These are phyloP conservation scores for Erodium trifolium DNA, from an alignment of 441 rosid species.

Conservation along the genomic window DNA sequence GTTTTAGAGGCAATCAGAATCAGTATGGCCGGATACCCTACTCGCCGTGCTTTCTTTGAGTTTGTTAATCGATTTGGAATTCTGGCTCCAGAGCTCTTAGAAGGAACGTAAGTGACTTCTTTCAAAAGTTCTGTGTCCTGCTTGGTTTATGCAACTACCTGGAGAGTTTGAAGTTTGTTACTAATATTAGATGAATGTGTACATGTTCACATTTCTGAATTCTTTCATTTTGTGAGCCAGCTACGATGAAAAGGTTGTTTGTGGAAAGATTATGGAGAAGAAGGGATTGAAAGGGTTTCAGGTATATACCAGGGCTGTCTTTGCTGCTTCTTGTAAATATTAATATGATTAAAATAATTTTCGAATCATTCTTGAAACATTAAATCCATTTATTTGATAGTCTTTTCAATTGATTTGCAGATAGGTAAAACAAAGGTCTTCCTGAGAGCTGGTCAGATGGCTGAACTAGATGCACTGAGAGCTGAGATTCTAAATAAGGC, in stretches of 20 bases:
- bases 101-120: background rate
- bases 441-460: conserved; percentile 99
- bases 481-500: conserved; percentile 73
- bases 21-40: too few species aligned
- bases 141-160: conserved; percentile 12
- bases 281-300: too few species aligned
- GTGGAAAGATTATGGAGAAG: conserved; percentile 52
- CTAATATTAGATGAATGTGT: conserved; percentile 19
- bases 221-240: conserved; percentile 37
- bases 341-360: background rate
- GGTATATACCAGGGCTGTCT: conserved; percentile 21
- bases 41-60: too few species aligned
- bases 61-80: too few species aligned
- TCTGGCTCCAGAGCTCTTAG: too few species aligned
- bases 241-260: conserved; percentile 72
- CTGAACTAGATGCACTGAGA: conserved; percentile 88
- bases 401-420: conserved; percentile 40
- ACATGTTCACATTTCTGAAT: conserved; percentile 21
- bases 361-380: background rate
- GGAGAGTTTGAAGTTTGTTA: conserved; percentile 14
- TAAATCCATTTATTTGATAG: conserved; percentile 19
- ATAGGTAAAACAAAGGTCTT: conserved; percentile 93
- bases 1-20: too few species aligned
- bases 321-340: conserved; percentile 5
- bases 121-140: conserved; percentile 42